A percentile compares a stretch with the other conserved stretches of the same genome.
Evolutionary conservation across 257 asterid genomes (phyloP).

Genomic region (Asclepias syriaca): DNA sequence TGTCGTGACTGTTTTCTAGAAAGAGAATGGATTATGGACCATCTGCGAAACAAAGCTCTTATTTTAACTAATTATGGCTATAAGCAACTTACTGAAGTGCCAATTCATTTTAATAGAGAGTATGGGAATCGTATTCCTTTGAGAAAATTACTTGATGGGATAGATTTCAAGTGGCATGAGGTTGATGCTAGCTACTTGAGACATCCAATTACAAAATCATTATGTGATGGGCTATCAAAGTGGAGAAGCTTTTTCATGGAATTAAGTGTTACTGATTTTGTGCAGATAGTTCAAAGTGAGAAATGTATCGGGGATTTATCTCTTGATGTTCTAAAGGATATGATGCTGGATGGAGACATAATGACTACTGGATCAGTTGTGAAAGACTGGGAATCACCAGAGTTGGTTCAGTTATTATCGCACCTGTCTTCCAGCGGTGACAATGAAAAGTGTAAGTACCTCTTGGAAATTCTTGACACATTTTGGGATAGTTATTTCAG

Average conservation of each 20-base stretch:
- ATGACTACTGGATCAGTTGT: slow-evolving; percentile 30
- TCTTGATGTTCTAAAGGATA: slow-evolving; percentile 28
- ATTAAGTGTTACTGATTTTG: slow-evolving; percentile 82
- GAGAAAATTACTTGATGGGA: slow-evolving; percentile 46
- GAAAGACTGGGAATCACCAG: slow-evolving; percentile 76
- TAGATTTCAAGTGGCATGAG: slow-evolving; percentile 69
- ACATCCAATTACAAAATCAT: slow-evolving; percentile 62
- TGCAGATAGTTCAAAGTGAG: slow-evolving; percentile 56
- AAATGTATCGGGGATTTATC: slow-evolving; percentile 44
- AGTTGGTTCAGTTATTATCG: slow-evolving; percentile 54
- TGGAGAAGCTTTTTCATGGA: slow-evolving; percentile 83
- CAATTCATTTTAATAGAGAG: slow-evolving; percentile 68
- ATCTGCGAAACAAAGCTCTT: slow-evolving; percentile 51
- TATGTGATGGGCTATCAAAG: slow-evolving; percentile 57
- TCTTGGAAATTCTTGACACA: slow-evolving; percentile 80
- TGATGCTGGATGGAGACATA: slow-evolving; percentile 27
- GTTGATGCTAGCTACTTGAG: slow-evolving; percentile 52
- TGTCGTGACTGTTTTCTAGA: slow-evolving; percentile 60
- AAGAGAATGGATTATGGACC: slow-evolving; percentile 47
- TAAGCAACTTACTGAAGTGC: slow-evolving; percentile 52
- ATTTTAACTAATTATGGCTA: slow-evolving; percentile 74
- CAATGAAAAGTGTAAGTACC: slow-evolving; percentile 51
- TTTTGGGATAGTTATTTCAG: slow-evolving; percentile 76
- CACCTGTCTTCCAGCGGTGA: slow-evolving; percentile 43
- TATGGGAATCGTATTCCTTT: slow-evolving; percentile 62